Conservation (phyloP, 257 asterid species). For the Nicotiana noctiflora region DNA sequence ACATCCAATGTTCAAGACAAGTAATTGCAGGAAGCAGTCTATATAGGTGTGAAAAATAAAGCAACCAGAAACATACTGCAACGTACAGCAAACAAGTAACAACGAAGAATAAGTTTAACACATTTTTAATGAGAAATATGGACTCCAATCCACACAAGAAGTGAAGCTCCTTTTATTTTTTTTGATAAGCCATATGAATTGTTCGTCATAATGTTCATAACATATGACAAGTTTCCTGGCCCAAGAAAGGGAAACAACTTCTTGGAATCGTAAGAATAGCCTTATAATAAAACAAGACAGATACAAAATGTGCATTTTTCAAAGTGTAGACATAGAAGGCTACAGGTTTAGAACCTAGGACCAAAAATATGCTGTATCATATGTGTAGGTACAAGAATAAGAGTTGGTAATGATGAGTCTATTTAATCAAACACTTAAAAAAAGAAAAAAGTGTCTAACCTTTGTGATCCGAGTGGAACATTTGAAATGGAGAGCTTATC, state of each 20-base stretch:
- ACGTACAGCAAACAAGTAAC: not conserved
- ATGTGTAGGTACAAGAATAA: not conserved
- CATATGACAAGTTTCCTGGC: not conserved
- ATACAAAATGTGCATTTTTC: not conserved
- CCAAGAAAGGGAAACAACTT: not conserved
- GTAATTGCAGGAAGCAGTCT: not conserved
- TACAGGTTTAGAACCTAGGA: not conserved
- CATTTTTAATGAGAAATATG: not conserved
- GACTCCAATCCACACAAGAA: not conserved
- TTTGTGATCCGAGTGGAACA: constrained; percentile 62
- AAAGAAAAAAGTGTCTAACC: constrained; percentile 29
- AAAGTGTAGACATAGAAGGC: not conserved
- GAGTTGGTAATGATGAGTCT: not conserved
- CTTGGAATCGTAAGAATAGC: not conserved
- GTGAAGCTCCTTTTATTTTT: not conserved
- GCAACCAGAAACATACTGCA: not conserved
- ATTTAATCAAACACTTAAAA: not conserved
- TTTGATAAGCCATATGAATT: not conserved
- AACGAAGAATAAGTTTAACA: no score
- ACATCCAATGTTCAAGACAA: not conserved
- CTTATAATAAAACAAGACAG: not conserved
- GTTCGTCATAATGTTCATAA: not conserved
- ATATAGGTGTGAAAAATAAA: not conserved
- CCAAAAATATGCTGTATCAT: not conserved
- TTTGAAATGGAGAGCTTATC: constrained; percentile 92